phyloP scores from a whole-genome alignment of 768 basidiomycete species.

The Rhizopogon salebrosus region DNA sequence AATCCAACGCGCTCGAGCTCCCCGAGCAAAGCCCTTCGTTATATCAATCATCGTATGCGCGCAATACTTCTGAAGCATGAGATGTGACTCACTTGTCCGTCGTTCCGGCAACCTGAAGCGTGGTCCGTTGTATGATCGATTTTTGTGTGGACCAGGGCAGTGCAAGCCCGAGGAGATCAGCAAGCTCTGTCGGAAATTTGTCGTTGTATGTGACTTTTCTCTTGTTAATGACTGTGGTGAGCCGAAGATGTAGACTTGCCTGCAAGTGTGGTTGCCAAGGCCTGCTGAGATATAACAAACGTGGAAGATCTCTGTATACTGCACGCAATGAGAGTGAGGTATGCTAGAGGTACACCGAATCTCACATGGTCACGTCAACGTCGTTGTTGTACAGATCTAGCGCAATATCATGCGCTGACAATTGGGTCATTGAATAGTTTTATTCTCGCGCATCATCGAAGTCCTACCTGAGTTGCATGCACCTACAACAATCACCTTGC shows the following conservation, averaged over 20 bases:
- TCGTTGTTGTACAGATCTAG: conserved; percentile 26
- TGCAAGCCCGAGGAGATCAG: conserved; percentile 17
- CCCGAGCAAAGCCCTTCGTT: conserved; percentile 32
- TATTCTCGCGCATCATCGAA: neutral
- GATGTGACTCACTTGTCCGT: conserved; percentile 17
- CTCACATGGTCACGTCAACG: conserved; percentile 23
- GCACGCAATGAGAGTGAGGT: neutral
- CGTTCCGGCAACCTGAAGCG: conserved; percentile 8
- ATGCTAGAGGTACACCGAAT: conserved; percentile 9
- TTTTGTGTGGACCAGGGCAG: conserved; percentile 18
- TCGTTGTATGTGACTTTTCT: conserved; percentile 21
- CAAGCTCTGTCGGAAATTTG: conserved; percentile 19
- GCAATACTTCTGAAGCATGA: neutral
- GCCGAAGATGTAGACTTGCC: conserved; percentile 8
- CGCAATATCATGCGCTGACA: conserved; percentile 34
- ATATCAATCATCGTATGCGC: neutral
- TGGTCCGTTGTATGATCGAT: conserved; percentile 5
- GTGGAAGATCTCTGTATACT: conserved; percentile 28
- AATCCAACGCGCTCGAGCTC: conserved; percentile 33
- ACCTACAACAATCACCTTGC: conserved; percentile 61
- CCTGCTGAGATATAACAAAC: conserved; percentile 17
- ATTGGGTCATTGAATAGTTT: neutral
- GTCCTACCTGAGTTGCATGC: conserved; percentile 53
- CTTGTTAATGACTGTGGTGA: neutral
- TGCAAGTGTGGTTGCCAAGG: conserved; percentile 4